Evolutionary conservation across 768 basidiomycete genomes (phyloP).

Genomic region (Dioszegia hungarica): DNA sequence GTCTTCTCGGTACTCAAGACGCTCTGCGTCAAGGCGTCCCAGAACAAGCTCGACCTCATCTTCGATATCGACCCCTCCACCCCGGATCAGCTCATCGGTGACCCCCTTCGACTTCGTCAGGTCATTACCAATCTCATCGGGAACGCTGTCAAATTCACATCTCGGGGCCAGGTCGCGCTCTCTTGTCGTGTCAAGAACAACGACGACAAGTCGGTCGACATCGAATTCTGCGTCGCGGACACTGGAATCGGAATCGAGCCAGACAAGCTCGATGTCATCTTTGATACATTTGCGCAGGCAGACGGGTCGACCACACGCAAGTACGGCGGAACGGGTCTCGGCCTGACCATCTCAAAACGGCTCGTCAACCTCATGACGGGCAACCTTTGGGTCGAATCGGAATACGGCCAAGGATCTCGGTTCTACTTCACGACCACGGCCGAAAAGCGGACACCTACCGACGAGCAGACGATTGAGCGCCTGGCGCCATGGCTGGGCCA

Average conservation of each 20-base stretch:
- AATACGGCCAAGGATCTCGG: slow-evolving; percentile 73
- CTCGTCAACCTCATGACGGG: slow-evolving; percentile 96
- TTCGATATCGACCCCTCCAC: slow-evolving; percentile 94
- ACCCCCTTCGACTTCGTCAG: slow-evolving; percentile 87
- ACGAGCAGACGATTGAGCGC: slow-evolving; percentile 41
- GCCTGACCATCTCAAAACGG: slow-evolving; percentile 94
- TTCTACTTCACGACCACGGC: slow-evolving; percentile 78
- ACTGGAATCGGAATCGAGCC: slow-evolving; percentile 98
- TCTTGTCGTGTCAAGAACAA: slow-evolving; percentile 62
- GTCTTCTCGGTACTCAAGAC: slow-evolving; percentile 98
- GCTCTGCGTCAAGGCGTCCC: slow-evolving; percentile 91
- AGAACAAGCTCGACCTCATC: slow-evolving; percentile 91
- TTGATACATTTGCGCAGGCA: slow-evolving; percentile 98
- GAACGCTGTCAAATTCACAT: slow-evolving; percentile 96
- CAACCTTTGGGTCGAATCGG: slow-evolving; percentile 97
- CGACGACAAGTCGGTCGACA: slow-evolving; percentile 72
- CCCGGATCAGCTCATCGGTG: slow-evolving; percentile 93
- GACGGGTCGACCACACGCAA: slow-evolving; percentile 98
- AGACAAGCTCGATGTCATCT: slow-evolving; percentile 95
- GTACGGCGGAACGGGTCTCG: slow-evolving; percentile 95
- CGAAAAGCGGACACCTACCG: slow-evolving; percentile 33
- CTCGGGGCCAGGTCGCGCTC: slow-evolving; percentile 86
- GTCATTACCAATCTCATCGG: slow-evolving; percentile 48
- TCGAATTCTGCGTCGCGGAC: slow-evolving; percentile 96
- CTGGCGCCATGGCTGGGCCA: slow-evolving; percentile 69